Evolutionary conservation across 371 early-diverging fungal species (phyloP).

Genomic region (Actinomortierella ambigua): DNA sequence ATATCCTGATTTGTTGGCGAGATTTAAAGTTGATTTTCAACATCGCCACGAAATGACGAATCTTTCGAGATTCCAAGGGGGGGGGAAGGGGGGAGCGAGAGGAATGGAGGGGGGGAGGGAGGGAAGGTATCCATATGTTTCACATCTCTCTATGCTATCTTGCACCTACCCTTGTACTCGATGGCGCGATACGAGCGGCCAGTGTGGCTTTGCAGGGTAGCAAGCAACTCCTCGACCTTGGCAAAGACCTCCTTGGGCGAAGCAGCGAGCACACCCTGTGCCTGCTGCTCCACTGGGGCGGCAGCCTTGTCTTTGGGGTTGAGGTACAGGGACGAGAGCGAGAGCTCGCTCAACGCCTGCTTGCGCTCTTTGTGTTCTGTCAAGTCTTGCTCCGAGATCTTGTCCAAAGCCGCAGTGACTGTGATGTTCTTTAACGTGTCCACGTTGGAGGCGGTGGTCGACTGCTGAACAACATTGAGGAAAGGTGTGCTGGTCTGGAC

Average conservation of each 20-base stretch:
- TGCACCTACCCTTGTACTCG: slow-evolving; percentile 39
- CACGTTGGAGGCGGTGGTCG: slow-evolving; percentile 48
- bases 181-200: slow-evolving; percentile 43
- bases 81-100: neutral
- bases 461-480: slow-evolving; percentile 57
- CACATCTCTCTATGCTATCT: neutral
- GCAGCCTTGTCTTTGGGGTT: slow-evolving; percentile 17
- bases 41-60: too few species aligned
- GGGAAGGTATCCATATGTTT: too few species aligned
- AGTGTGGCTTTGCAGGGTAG: slow-evolving; percentile 37
- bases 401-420: slow-evolving; percentile 20
- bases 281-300: neutral
- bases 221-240: slow-evolving; percentile 41
- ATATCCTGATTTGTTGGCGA: too few species aligned
- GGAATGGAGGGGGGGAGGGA: neutral
- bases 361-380: slow-evolving; percentile 46
- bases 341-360: slow-evolving; percentile 41
- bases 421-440: slow-evolving; percentile 15
- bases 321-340: slow-evolving; percentile 41
- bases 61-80: neutral
- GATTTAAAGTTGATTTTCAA: too few species aligned
- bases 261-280: neutral
- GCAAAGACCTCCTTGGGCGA: slow-evolving; percentile 33
- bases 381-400: slow-evolving; percentile 30
- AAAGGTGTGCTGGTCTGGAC: slow-evolving; percentile 63